Evolutionary conservation across 2,329 filamentous ascomycete species (phyloP).

Genomic region (Golovinomyces cichoracearum): DNA sequence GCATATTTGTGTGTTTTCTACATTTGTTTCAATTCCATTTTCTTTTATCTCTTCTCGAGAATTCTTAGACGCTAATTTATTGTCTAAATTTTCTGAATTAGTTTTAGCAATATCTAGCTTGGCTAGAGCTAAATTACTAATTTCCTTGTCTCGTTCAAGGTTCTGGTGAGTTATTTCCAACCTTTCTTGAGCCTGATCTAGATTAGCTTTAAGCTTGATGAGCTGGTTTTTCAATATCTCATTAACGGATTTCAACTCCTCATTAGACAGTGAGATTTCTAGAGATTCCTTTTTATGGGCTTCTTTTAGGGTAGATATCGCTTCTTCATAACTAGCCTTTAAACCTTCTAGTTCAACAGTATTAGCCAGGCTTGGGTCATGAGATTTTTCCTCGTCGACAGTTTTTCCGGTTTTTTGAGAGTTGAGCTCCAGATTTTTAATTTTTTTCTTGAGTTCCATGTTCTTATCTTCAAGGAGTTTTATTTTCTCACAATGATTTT

Average conservation of each 20-base stretch:
- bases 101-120: conserved; percentile 33
- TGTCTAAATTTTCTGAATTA: conserved; percentile 21
- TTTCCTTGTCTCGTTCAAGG: conserved; percentile 19
- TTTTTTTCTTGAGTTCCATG: neutral
- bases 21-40: conserved; percentile 19
- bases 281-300: conserved; percentile 19
- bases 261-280: conserved; percentile 5
- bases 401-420: too few species aligned
- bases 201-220: conserved; percentile 18
- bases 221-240: conserved; percentile 16
- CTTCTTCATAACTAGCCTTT: conserved; percentile 26
- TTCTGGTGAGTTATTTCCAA: conserved; percentile 11
- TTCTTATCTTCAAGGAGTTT: neutral
- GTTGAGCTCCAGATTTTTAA: too few species aligned
- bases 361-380: conserved; percentile 19
- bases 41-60: conserved; percentile 18
- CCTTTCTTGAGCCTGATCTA: conserved; percentile 4
- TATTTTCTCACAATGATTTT: neutral
- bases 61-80: conserved; percentile 5
- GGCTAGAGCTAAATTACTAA: conserved; percentile 21
- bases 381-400: too few species aligned
- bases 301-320: conserved; percentile 19
- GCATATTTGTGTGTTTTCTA: conserved; percentile 16
- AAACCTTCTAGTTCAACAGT: conserved; percentile 29
- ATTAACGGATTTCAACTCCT: conserved; percentile 9